These are phyloP conservation scores for Diatrype stigma DNA, from an alignment of 2,329 filamentous ascomycete species.

Conservation along the genomic window DNA sequence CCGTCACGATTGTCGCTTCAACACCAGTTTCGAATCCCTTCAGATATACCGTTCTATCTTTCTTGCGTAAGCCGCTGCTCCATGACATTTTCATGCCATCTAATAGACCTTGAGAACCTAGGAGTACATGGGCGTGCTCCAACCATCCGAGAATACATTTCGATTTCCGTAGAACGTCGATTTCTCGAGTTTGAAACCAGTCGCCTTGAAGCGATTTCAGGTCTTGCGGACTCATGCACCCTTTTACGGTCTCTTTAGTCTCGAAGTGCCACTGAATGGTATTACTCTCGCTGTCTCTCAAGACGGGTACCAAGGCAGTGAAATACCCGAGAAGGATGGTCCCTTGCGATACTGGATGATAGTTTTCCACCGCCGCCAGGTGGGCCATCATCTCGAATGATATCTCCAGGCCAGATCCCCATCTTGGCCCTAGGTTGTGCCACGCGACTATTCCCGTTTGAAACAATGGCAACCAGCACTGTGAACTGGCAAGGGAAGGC, in stretches of 20 bases:
- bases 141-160: neutral
- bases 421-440: neutral
- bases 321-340: neutral
- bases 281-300: neutral
- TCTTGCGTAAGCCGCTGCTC: neutral
- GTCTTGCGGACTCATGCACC: neutral
- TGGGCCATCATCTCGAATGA: neutral
- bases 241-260: neutral
- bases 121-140: neutral
- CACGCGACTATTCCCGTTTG: neutral
- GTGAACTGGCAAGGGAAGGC: neutral
- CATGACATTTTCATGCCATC: neutral
- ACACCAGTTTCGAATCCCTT: neutral
- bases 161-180: neutral
- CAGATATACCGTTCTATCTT: neutral
- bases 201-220: neutral
- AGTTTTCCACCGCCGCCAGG: neutral
- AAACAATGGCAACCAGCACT: neutral
- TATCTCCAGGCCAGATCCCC: neutral
- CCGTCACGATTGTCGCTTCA: neutral
- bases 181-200: neutral
- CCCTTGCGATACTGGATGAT: neutral
- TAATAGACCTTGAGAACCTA: neutral
- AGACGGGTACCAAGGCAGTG: neutral
- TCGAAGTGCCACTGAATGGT: neutral